Conservation (phyloP, 352 stramenopile genomes). For the Pythium phragmiticola region DNA sequence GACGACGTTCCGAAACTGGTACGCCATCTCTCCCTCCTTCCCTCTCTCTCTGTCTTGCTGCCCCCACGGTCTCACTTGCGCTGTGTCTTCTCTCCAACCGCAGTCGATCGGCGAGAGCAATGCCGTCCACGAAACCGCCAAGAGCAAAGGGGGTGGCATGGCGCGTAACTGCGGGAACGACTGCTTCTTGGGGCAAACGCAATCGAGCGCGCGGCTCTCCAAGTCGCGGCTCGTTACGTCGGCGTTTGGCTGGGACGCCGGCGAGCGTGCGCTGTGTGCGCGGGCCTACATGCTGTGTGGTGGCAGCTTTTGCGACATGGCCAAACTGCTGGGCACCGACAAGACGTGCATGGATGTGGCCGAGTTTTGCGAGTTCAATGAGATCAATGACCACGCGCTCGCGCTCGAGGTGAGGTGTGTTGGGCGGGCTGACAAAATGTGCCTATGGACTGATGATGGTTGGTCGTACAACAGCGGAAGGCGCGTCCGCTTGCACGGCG, state of each 20-base stretch:
- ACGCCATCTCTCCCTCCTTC: background rate
- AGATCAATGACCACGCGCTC: conserved; percentile 62
- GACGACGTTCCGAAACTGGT: conserved; percentile 58
- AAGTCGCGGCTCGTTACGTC: conserved; percentile 52
- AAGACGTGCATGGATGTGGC: conserved; percentile 75
- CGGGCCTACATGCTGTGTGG: conserved; percentile 65
- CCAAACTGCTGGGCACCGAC: conserved; percentile 59
- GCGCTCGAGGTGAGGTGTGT: conserved; percentile 38
- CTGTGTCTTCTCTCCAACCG: background rate
- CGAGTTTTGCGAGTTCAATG: conserved; percentile 65
- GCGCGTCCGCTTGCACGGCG: conserved; percentile 34
- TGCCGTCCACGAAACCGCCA: conserved; percentile 40
- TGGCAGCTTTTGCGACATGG: conserved; percentile 80
- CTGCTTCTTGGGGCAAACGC: conserved; percentile 65
- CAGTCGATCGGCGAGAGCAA: conserved; percentile 62
- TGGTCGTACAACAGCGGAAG: conserved; percentile 25
- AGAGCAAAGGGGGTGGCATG: conserved; percentile 48
- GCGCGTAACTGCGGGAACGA: conserved; percentile 75
- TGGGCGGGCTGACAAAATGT: background rate
- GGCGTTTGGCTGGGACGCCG: conserved; percentile 50
- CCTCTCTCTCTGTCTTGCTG: background rate
- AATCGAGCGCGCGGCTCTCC: conserved; percentile 37
- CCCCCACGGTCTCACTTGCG: conserved; percentile 1
- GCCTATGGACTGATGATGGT: background rate
- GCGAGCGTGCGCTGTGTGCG: conserved; percentile 45